Evolutionary conservation across 768 basidiomycete species (phyloP).

Genomic region (Omphalotus guepiniiformis): DNA sequence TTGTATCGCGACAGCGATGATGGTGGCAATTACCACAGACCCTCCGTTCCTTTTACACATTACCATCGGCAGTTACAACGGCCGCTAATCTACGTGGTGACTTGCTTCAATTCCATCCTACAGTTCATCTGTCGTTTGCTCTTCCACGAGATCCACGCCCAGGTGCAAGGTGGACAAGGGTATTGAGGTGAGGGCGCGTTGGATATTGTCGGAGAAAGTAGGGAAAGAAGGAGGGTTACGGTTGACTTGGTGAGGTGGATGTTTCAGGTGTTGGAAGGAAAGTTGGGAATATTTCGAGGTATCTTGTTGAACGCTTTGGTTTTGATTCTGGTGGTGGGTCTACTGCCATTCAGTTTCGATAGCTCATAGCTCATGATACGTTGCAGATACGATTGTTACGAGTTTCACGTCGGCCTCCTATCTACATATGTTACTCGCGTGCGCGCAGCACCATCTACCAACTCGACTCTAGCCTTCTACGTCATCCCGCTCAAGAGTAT

Average conservation of each 20-base stretch:
- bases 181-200: constrained; percentile 79
- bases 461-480: constrained; percentile 73
- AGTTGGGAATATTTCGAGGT: constrained; percentile 64
- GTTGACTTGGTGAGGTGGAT: constrained; percentile 84
- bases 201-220: constrained; percentile 72
- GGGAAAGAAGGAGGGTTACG: constrained; percentile 72
- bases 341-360: no score
- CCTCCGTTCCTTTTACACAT: no score
- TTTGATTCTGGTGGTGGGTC: constrained; percentile 83
- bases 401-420: no score
- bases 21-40: no score
- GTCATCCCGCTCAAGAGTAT: constrained; percentile 78
- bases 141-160: no score
- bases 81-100: no score
- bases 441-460: constrained; percentile 71
- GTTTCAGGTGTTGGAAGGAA: constrained; percentile 58
- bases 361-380: no score
- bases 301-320: constrained; percentile 76
- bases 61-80: no score
- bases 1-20: no score
- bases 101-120: no score
- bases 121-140: no score
- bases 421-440: constrained; percentile 74
- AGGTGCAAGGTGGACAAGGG: constrained; percentile 46
- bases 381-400: no score